Evolutionary conservation across 805 yeast species (phyloP).

Genomic region (Candida vartiovaarae): DNA sequence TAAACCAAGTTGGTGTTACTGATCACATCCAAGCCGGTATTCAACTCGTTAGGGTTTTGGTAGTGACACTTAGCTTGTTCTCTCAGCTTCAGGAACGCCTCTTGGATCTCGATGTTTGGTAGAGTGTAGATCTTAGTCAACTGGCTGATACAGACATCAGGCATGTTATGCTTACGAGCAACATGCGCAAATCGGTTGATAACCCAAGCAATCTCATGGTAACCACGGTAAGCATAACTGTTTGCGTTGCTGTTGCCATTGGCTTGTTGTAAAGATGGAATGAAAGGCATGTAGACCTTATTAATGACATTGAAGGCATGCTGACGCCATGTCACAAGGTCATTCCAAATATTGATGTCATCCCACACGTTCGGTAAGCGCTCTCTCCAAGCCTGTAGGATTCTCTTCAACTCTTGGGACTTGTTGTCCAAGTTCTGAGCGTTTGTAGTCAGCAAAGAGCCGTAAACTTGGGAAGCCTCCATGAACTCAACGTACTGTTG

Average conservation of each 20-base stretch:
- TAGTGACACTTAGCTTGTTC: slow-evolving; percentile 98
- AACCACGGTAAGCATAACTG: slow-evolving; percentile 95
- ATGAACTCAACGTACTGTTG: slow-evolving; percentile 96
- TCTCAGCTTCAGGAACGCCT: slow-evolving; percentile 88
- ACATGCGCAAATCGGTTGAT: slow-evolving; percentile 97
- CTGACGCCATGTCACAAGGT: slow-evolving; percentile 96
- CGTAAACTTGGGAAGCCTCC: slow-evolving; percentile 94
- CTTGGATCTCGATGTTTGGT: slow-evolving; percentile 97
- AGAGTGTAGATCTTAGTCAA: slow-evolving; percentile 88
- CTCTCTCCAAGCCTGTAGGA: slow-evolving; percentile 96
- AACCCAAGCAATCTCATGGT: slow-evolving; percentile 99
- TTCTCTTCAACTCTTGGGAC: slow-evolving; percentile 90
- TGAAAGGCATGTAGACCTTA: slow-evolving; percentile 87
- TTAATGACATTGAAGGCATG: slow-evolving; percentile 96
- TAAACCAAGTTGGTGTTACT: slow-evolving; percentile 93
- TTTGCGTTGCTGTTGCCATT: slow-evolving; percentile 66
- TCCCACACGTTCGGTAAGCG: slow-evolving; percentile 96
- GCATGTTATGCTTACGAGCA: slow-evolving; percentile 93
- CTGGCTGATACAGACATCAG: slow-evolving; percentile 92
- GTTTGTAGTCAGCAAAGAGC: slow-evolving; percentile 80
- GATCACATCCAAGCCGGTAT: slow-evolving; percentile 94
- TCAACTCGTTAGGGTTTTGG: slow-evolving; percentile 82
- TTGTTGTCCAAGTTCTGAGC: slow-evolving; percentile 89
- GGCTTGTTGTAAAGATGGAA: slow-evolving; percentile 73
- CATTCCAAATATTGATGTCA: slow-evolving; percentile 97